phyloP scores from a whole-genome alignment of 169 alveolate genomes.

The Eimeria falciformis region DNA sequence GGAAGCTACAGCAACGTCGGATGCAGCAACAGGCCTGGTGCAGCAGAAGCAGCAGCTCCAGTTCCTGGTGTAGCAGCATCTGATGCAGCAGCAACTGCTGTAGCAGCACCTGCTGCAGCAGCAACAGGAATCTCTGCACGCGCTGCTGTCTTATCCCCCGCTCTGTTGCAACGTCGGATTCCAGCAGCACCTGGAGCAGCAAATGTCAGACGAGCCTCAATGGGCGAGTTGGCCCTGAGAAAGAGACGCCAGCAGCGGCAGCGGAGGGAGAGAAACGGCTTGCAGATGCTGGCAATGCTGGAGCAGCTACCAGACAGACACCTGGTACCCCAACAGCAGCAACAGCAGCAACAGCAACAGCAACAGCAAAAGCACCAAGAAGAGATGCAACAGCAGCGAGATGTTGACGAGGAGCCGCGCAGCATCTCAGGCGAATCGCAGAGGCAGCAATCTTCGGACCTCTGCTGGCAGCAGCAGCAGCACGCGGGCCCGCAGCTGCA shows the following conservation, averaged over 20 bases:
- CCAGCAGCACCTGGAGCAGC: neutral
- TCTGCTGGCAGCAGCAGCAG: neutral
- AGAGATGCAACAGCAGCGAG: neutral
- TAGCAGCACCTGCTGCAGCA: slow-evolving; percentile 1
- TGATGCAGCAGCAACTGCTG: neutral
- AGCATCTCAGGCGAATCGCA: neutral
- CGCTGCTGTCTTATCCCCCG: no score
- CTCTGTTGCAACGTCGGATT: no score
- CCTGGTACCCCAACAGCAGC: neutral
- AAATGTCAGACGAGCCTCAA: slow-evolving; percentile 3
- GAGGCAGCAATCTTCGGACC: neutral
- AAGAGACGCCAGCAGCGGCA: slow-evolving; percentile 38
- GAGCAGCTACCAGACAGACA: neutral
- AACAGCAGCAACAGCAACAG: neutral
- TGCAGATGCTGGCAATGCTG: neutral
- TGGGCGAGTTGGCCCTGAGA: slow-evolving; percentile 6
- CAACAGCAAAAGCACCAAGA: slow-evolving; percentile 18
- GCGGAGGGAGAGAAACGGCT: neutral
- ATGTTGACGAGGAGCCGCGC: neutral
- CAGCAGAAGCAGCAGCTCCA: slow-evolving; percentile 5
- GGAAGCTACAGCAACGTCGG: neutral
- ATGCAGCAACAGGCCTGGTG: neutral
- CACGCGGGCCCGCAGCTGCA: neutral
- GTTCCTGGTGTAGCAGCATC: neutral
- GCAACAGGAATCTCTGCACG: no score